These are phyloP conservation scores for Nakazawaea ambrosiae DNA, from an alignment of 805 yeast species.

Conservation along the genomic window DNA sequence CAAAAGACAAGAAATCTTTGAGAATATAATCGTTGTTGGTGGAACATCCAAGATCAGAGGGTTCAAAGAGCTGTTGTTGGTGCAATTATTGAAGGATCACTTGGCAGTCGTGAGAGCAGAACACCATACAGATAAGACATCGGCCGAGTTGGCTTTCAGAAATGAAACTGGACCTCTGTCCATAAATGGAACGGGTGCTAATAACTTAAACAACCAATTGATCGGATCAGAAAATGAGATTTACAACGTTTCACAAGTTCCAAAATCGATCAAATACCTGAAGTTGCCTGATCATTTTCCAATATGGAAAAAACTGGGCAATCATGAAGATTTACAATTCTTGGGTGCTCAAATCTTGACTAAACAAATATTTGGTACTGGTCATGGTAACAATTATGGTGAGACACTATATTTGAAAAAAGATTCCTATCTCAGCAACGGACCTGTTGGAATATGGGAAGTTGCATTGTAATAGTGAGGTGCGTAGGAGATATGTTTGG, in stretches of 20 bases:
- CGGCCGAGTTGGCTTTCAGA: constrained; percentile 21
- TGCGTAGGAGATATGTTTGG: too few relatives aligned
- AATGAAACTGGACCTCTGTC: constrained; percentile 16
- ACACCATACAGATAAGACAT: constrained; percentile 12
- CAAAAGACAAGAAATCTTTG: constrained; percentile 78
- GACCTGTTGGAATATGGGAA: constrained; percentile 83
- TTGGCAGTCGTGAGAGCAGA: constrained; percentile 30
- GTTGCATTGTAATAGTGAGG: constrained; percentile 23
- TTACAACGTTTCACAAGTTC: constrained; percentile 53
- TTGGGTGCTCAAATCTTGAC: constrained; percentile 86
- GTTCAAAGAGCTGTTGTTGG: constrained; percentile 60
- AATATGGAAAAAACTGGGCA: constrained; percentile 75
- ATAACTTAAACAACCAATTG: constrained; percentile 15
- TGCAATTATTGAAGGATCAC: constrained; percentile 49
- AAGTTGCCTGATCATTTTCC: constrained; percentile 89
- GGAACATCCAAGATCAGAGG: constrained; percentile 73
- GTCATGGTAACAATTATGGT: constrained; percentile 46
- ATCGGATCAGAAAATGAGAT: constrained; percentile 18
- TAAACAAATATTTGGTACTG: constrained; percentile 69
- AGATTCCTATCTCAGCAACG: constrained; percentile 67
- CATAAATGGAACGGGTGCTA: constrained; percentile 10
- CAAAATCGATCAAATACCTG: constrained; percentile 61
- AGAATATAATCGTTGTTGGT: constrained; percentile 74
- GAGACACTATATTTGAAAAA: constrained; percentile 58
- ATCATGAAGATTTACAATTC: constrained; percentile 71